phyloP scores from a whole-genome alignment of 2,329 filamentous ascomycete genomes.

The Aspergillus tubingensis region DNA sequence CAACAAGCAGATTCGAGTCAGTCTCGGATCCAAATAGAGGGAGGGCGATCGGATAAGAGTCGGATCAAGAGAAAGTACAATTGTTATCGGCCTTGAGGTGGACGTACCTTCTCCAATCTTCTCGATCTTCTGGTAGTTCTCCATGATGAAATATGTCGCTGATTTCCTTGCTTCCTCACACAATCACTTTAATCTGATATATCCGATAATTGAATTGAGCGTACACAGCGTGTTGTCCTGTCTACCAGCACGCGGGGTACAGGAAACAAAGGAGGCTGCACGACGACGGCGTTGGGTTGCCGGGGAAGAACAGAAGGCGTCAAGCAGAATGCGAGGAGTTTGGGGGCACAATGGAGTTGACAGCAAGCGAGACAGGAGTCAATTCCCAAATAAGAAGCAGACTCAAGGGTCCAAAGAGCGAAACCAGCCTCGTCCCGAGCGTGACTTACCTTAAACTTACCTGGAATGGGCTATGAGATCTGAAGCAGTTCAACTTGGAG shows the following conservation, averaged over 20 bases:
- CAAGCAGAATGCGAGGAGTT: slow-evolving; percentile 16
- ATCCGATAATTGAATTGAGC: background rate
- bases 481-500: slow-evolving; percentile 53
- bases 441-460: slow-evolving; percentile 12
- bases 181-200: background rate
- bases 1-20: slow-evolving; percentile 1
- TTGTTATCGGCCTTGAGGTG: background rate
- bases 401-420: background rate
- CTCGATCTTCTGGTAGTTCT: slow-evolving; percentile 95
- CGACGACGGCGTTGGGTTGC: slow-evolving; percentile 22
- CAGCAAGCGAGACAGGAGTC: slow-evolving; percentile 10
- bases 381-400: slow-evolving; percentile 5
- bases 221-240: slow-evolving; percentile 8
- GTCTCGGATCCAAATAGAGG: background rate
- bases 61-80: background rate
- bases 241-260: slow-evolving; percentile 18
- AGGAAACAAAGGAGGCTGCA: slow-evolving; percentile 17
- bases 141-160: slow-evolving; percentile 58
- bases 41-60: background rate
- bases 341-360: background rate
- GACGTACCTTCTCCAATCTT: slow-evolving; percentile 89
- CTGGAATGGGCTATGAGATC: slow-evolving; percentile 11
- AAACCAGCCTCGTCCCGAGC: slow-evolving; percentile 1
- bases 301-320: slow-evolving; percentile 21
- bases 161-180: slow-evolving; percentile 7